Percentiles rank a stretch among this genome's conserved stretches.
phyloP scores from a whole-genome alignment of 2,329 filamentous ascomycete genomes.

The Paraphaeosphaeria sporulosa region DNA sequence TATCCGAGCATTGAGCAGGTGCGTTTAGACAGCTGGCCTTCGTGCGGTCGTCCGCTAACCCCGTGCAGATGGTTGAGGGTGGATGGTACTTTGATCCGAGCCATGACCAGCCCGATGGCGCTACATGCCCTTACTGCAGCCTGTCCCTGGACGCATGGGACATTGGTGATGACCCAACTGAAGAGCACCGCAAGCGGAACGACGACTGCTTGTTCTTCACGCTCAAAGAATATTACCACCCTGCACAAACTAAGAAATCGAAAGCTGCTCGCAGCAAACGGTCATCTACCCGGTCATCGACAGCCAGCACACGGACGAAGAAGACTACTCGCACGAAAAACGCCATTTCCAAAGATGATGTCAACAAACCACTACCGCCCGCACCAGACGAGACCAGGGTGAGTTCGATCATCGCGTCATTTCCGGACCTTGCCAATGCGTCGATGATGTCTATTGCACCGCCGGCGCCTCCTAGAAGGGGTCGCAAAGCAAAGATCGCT shows the following conservation, averaged over 20 bases:
- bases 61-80: constrained; percentile 85
- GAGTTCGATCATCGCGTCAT: constrained; percentile 7
- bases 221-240: constrained; percentile 65
- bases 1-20: constrained; percentile 70
- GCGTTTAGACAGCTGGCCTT: constrained; percentile 20
- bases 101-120: constrained; percentile 83
- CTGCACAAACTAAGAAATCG: constrained; percentile 21
- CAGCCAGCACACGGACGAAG: constrained; percentile 22
- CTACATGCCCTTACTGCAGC: constrained; percentile 89
- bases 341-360: constrained; percentile 4
- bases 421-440: constrained; percentile 6
- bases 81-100: constrained; percentile 95
- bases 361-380: constrained; percentile 16
- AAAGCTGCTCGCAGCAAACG: constrained; percentile 40
- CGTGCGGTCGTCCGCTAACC: constrained; percentile 76
- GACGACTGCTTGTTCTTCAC: constrained; percentile 84
- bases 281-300: constrained; percentile 33
- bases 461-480: constrained; percentile 10
- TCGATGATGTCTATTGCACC: not conserved
- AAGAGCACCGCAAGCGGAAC: constrained; percentile 84
- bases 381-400: constrained; percentile 14
- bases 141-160: constrained; percentile 95
- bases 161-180: constrained; percentile 85
- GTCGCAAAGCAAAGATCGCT: constrained; percentile 6
- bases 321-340: constrained; percentile 26